Conservation (phyloP, 2,329 filamentous ascomycete genomes). For the Orbilia blumenaviensis region DNA sequence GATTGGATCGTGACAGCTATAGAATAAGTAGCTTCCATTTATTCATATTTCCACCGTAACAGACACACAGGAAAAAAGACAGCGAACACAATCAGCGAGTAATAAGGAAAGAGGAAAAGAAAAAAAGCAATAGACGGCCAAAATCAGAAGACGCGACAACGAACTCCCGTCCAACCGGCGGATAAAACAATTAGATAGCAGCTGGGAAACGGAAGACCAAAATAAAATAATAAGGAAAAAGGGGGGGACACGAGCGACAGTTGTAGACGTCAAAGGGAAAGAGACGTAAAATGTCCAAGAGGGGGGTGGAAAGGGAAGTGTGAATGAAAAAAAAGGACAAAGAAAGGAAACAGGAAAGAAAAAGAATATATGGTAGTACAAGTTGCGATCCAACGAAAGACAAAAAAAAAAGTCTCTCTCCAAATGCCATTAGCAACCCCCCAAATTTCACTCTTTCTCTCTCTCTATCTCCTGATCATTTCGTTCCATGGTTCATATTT, state of each 20-base stretch:
- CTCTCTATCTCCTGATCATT: neutral
- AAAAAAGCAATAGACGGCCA: neutral
- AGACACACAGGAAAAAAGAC: neutral
- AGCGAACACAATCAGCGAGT: neutral
- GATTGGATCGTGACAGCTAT: no score
- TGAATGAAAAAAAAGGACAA: neutral
- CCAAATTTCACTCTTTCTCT: slow-evolving; percentile 14
- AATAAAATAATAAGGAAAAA: neutral
- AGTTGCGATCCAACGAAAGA: slow-evolving; percentile 27
- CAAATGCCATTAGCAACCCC: slow-evolving; percentile 21
- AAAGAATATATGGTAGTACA: slow-evolving; percentile 51
- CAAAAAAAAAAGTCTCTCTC: neutral
- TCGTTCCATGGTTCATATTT: neutral
- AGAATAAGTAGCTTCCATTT: slow-evolving; percentile 17
- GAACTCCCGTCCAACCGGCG: slow-evolving; percentile 51
- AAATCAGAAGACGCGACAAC: slow-evolving; percentile 23
- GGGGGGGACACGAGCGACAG: neutral
- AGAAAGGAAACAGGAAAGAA: neutral
- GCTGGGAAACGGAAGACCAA: neutral
- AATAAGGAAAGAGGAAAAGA: neutral
- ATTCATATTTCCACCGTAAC: slow-evolving; percentile 46
- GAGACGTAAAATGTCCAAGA: neutral
- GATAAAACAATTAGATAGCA: slow-evolving; percentile 31
- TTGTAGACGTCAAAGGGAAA: neutral
- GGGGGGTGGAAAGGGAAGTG: neutral